Evolutionary conservation across 164 flowering plant species (phyloP).

Genomic region (Malania oleifera): DNA sequence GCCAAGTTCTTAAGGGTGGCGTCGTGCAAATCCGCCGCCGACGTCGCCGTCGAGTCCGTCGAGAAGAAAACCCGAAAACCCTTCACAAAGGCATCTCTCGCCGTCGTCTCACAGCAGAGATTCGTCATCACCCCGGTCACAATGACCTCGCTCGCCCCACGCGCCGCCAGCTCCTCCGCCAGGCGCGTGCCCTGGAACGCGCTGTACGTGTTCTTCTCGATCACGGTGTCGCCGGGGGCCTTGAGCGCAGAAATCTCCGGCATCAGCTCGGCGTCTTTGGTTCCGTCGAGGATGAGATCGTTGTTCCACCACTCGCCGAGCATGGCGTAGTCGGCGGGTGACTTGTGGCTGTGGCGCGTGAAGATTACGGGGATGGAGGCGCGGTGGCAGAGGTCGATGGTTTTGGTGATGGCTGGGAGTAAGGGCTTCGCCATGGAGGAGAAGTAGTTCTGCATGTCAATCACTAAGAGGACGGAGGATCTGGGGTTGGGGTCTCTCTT

Average conservation of each 20-base stretch:
- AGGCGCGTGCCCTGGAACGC: constrained; percentile 50
- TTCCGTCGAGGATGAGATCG: constrained; percentile 62
- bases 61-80: constrained; percentile 89
- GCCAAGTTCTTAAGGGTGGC: constrained; percentile 70
- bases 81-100: constrained; percentile 67
- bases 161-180: constrained; percentile 46
- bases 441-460: constrained; percentile 78
- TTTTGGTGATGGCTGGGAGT: constrained; percentile 39
- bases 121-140: constrained; percentile 75
- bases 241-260: constrained; percentile 27
- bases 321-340: constrained; percentile 52
- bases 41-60: constrained; percentile 65
- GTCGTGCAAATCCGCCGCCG: constrained; percentile 53
- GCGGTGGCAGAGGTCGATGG: constrained; percentile 56
- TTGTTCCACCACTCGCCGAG: constrained; percentile 67
- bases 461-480: constrained; percentile 49
- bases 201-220: constrained; percentile 73
- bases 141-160: constrained; percentile 62
- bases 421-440: constrained; percentile 58
- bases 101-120: constrained; percentile 81
- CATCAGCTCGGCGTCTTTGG: constrained; percentile 49
- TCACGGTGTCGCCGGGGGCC: constrained; percentile 31
- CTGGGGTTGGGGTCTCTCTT: constrained; percentile 53
- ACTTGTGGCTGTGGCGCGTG: constrained; percentile 72
- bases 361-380: constrained; percentile 60